phyloP scores from a whole-genome alignment of 305 asterid genomes.

The Rubia balearica region DNA sequence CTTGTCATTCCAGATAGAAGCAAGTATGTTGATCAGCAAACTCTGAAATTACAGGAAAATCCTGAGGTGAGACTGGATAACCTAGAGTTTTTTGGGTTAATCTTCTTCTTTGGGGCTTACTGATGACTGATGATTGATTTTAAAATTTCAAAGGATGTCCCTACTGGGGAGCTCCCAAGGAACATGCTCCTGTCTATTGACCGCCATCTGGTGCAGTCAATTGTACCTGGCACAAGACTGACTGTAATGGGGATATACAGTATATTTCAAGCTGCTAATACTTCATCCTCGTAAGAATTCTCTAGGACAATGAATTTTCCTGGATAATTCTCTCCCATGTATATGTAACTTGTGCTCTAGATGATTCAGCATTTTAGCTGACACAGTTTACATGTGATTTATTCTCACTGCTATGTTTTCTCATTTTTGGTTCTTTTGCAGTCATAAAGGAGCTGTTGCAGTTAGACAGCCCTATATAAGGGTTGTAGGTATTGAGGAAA shows the following conservation, averaged over 20 bases:
- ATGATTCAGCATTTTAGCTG: not conserved
- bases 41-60: conserved; percentile 87
- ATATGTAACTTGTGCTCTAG: not conserved
- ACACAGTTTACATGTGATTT: not conserved
- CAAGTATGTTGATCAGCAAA: conserved; percentile 94
- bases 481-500: conserved; percentile 87
- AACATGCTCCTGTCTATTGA: conserved; percentile 90
- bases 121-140: not conserved
- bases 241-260: conserved; percentile 95
- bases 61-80: conserved; percentile 58
- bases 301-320: not conserved
- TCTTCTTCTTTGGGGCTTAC: not conserved
- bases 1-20: conserved; percentile 86
- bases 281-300: conserved; percentile 66
- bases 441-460: conserved; percentile 95
- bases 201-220: conserved; percentile 97
- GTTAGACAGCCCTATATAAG: conserved; percentile 92
- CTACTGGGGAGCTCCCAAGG: conserved; percentile 97
- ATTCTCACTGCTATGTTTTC: not conserved
- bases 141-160: conserved; percentile 61
- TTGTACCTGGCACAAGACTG: conserved; percentile 97
- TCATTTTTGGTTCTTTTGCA: conserved; percentile 32
- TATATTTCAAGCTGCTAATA: conserved; percentile 84
- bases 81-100: not conserved
- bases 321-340: not conserved